A percentile compares a stretch with the other conserved stretches of the same genome.
Evolutionary conservation across 352 stramenopile species (phyloP).

Genomic region (Pythium aristosporum): DNA sequence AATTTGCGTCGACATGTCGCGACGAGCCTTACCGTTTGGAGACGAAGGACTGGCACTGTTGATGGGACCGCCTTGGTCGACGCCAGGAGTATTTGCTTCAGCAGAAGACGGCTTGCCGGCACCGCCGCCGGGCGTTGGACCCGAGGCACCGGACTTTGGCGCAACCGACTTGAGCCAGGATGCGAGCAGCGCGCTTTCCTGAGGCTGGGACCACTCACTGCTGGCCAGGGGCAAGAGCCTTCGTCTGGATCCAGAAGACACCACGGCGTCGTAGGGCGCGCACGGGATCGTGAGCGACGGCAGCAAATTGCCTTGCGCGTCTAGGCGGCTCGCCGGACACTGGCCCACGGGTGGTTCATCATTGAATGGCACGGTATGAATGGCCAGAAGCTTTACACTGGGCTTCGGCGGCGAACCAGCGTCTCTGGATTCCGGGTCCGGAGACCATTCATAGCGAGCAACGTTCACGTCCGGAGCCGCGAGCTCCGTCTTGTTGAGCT

Average conservation of each 20-base stretch:
- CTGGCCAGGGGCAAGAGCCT: neutral
- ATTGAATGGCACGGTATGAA: slow-evolving; percentile 27
- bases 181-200: slow-evolving; percentile 20
- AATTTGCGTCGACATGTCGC: neutral
- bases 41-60: neutral
- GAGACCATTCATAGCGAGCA: slow-evolving; percentile 12
- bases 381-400: slow-evolving; percentile 17
- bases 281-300: slow-evolving; percentile 31
- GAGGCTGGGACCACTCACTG: slow-evolving; percentile 17
- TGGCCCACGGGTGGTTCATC: slow-evolving; percentile 28
- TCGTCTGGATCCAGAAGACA: slow-evolving; percentile 9
- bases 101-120: neutral
- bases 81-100: neutral
- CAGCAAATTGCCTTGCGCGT: slow-evolving; percentile 17
- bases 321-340: slow-evolving; percentile 15
- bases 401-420: slow-evolving; percentile 3
- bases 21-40: neutral
- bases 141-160: slow-evolving; percentile 9
- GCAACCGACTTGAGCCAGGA: slow-evolving; percentile 29
- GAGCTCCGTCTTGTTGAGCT: slow-evolving; percentile 17
- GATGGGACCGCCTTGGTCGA: neutral
- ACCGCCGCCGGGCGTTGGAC: slow-evolving; percentile 1
- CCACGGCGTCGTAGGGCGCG: slow-evolving; percentile 15
- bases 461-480: slow-evolving; percentile 27
- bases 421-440: slow-evolving; percentile 8